Conservation (phyloP, 164 flowering plant species). For the Chloranthus sessilifolius region DNA sequence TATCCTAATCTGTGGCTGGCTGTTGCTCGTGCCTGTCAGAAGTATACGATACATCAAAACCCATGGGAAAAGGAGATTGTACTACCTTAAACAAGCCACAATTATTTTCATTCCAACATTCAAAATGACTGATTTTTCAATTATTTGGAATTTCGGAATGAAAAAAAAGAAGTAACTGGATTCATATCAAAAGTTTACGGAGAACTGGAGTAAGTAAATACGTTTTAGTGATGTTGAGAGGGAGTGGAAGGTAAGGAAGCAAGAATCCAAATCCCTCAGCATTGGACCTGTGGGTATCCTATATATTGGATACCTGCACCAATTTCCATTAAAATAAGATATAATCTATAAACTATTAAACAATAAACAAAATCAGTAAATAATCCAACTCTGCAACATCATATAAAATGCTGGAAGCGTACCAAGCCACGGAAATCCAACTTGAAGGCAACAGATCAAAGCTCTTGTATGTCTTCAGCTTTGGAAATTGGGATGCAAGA, state of each 20-base stretch:
- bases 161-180: no score
- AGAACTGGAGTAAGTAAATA: no score
- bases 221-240: conserved; percentile 50
- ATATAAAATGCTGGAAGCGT: conserved; percentile 5
- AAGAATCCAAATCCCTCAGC: conserved; percentile 59
- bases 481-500: conserved; percentile 50
- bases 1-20: conserved; percentile 18
- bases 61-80: not conserved
- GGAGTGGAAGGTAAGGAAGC: conserved; percentile 61
- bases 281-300: conserved; percentile 76
- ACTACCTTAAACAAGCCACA: not conserved
- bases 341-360: not conserved
- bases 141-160: no score
- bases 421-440: conserved; percentile 88
- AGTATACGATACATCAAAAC: conserved; percentile 5
- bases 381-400: not conserved
- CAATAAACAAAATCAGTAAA: not conserved
- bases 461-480: conserved; percentile 45
- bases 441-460: conserved; percentile 69
- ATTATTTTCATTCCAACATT: no score
- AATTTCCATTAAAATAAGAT: conserved; percentile 1
- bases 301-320: conserved; percentile 82
- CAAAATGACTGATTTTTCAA: no score
- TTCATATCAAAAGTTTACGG: no score
- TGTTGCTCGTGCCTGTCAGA: conserved; percentile 19